Percentiles rank a stretch among this genome's conserved stretches.
These are phyloP conservation scores for Penicillium coffeae DNA, from an alignment of 495 filamentous ascomycete species.

Conservation along the genomic window DNA sequence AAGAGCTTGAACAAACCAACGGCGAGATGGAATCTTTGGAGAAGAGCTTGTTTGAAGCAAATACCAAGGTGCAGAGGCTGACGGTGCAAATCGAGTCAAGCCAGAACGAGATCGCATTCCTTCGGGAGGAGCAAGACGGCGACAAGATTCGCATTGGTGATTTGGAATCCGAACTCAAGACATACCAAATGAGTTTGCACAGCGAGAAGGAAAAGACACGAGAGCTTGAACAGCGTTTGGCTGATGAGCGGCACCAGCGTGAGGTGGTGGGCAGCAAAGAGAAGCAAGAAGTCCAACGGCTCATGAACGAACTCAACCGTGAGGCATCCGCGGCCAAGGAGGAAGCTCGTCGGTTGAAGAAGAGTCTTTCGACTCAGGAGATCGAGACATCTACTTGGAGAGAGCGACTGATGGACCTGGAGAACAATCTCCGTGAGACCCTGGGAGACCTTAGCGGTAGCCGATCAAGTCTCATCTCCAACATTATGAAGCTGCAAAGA, in stretches of 20 bases:
- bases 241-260: constrained; percentile 76
- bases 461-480: constrained; percentile 79
- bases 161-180: constrained; percentile 74
- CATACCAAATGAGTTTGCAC: constrained; percentile 62
- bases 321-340: constrained; percentile 81
- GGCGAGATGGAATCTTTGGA: constrained; percentile 75
- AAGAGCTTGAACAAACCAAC: constrained; percentile 70
- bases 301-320: constrained; percentile 80
- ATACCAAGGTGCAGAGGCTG: constrained; percentile 78
- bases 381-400: constrained; percentile 87
- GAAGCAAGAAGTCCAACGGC: constrained; percentile 79
- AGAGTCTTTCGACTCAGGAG: constrained; percentile 76
- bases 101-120: constrained; percentile 89
- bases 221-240: constrained; percentile 74
- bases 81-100: constrained; percentile 88
- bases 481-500: constrained; percentile 80
- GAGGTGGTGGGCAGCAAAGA: constrained; percentile 81
- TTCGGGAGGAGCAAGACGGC: constrained; percentile 93
- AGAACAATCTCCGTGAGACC: constrained; percentile 79
- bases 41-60: constrained; percentile 70
- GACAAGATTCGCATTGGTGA: constrained; percentile 99
- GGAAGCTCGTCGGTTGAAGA: constrained; percentile 74
- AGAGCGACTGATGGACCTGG: constrained; percentile 81
- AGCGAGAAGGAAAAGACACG: constrained; percentile 76
- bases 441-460: constrained; percentile 83